Percentiles rank a stretch among this genome's conserved stretches.
Evolutionary conservation across 495 filamentous ascomycete genomes (phyloP).

Genomic region (Neurospora hispaniola): DNA sequence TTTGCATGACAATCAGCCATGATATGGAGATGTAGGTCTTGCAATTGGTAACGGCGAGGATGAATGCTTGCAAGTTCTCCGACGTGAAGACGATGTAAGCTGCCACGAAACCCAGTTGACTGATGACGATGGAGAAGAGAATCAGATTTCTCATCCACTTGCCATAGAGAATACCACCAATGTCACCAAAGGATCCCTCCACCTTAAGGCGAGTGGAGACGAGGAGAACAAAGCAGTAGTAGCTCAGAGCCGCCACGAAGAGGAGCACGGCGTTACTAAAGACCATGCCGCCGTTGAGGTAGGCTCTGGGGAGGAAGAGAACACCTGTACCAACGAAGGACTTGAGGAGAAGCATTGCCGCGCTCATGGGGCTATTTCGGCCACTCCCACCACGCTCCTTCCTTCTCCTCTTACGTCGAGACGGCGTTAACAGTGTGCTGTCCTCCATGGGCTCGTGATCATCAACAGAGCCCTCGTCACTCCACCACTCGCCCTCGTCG

Average conservation of each 20-base stretch:
- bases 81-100: constrained; percentile 99
- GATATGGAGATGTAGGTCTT: constrained; percentile 71
- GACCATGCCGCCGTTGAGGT: constrained; percentile 92
- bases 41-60: constrained; percentile 73
- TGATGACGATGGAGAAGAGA: constrained; percentile 80
- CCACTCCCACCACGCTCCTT: constrained; percentile 62
- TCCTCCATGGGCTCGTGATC: constrained; percentile 68
- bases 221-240: constrained; percentile 92
- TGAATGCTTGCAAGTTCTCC: constrained; percentile 90
- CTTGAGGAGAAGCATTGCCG: constrained; percentile 77
- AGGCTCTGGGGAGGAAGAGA: constrained; percentile 85
- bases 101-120: constrained; percentile 88
- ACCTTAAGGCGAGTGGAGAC: constrained; percentile 77
- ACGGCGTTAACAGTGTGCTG: constrained; percentile 66
- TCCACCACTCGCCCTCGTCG: constrained; percentile 40
- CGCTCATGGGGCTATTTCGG: constrained; percentile 59
- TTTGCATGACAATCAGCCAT: constrained; percentile 82
- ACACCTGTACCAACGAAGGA: constrained; percentile 97
- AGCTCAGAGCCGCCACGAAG: constrained; percentile 71
- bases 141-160: constrained; percentile 81
- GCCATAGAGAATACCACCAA: constrained; percentile 85
- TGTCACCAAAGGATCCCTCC: constrained; percentile 88
- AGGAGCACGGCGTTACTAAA: constrained; percentile 89
- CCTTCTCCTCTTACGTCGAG: constrained; percentile 56
- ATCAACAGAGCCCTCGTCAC: constrained; percentile 45